Percentiles rank a stretch among this genome's conserved stretches.
phyloP scores from a whole-genome alignment of 495 filamentous ascomycete species.

The Aspergillus sclerotioniger region DNA sequence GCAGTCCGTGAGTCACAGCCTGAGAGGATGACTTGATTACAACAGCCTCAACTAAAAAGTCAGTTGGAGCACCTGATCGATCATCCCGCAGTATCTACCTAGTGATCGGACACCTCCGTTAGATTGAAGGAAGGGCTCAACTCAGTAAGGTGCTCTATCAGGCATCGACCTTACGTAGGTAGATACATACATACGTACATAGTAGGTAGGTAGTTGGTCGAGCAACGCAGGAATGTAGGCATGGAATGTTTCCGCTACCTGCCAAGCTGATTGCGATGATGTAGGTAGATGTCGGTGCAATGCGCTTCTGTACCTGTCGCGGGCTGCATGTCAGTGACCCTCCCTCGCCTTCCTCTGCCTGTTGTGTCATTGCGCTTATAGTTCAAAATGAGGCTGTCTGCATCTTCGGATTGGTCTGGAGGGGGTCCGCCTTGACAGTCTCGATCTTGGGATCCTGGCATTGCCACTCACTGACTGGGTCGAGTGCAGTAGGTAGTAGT shows the following conservation, averaged over 20 bases:
- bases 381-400: neutral
- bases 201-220: neutral
- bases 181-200: too few species aligned
- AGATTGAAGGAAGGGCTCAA: neutral
- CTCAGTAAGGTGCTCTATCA: neutral
- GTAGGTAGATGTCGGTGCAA: neutral
- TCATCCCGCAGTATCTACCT: too few species aligned
- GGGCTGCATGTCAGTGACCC: conserved; percentile 2
- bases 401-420: neutral
- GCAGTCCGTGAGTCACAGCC: too few species aligned
- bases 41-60: too few species aligned
- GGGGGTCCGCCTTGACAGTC: neutral
- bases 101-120: neutral
- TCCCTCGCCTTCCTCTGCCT: neutral
- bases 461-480: neutral
- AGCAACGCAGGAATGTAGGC: neutral
- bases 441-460: neutral
- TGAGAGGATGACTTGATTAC: too few species aligned
- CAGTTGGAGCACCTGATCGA: too few species aligned
- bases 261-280: neutral
- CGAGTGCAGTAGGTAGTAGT: too few species aligned
- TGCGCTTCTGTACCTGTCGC: neutral
- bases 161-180: neutral
- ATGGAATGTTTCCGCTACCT: neutral
- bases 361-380: neutral